phyloP scores from a whole-genome alignment of 768 basidiomycete genomes.

The Leccinum obscurum region DNA sequence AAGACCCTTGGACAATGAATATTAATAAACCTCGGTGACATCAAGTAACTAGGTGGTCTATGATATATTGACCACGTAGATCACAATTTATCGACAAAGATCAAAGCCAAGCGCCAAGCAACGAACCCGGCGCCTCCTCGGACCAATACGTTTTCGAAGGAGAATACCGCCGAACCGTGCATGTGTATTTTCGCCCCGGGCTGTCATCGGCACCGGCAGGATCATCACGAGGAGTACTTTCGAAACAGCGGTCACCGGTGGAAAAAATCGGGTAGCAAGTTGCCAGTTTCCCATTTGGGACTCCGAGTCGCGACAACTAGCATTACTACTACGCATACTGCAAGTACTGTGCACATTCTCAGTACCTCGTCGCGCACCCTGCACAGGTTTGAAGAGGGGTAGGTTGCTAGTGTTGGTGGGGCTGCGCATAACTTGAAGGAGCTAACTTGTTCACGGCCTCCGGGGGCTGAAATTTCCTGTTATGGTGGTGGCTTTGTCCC shows the following conservation, averaged over 20 bases:
- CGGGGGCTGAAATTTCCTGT: constrained; percentile 4
- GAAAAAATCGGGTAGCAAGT: not conserved
- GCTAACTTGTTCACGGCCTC: not conserved
- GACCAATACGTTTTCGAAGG: not conserved
- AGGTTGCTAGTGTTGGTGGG: not conserved
- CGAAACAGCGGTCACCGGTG: not conserved
- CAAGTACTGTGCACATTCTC: not conserved
- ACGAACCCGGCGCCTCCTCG: too few relatives aligned
- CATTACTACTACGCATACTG: too few relatives aligned
- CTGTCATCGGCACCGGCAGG: not conserved
- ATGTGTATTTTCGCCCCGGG: not conserved
- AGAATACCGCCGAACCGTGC: not conserved
- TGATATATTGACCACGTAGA: too few relatives aligned
- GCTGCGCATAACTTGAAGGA: not conserved
- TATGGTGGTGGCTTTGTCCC: constrained; percentile 19
- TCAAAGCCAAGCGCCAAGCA: too few relatives aligned
- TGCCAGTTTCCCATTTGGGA: not conserved
- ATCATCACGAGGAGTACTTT: not conserved
- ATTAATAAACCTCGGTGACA: too few relatives aligned
- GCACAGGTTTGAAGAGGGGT: not conserved
- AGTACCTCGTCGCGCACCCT: not conserved
- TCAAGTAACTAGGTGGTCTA: too few relatives aligned
- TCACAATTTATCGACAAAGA: too few relatives aligned
- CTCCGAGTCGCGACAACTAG: not conserved
- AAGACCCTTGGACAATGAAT: too few relatives aligned